A percentile compares a stretch with the other conserved stretches of the same genome.
phyloP scores from a whole-genome alignment of 306 rosid species.

The Potentilla sterilis region DNA sequence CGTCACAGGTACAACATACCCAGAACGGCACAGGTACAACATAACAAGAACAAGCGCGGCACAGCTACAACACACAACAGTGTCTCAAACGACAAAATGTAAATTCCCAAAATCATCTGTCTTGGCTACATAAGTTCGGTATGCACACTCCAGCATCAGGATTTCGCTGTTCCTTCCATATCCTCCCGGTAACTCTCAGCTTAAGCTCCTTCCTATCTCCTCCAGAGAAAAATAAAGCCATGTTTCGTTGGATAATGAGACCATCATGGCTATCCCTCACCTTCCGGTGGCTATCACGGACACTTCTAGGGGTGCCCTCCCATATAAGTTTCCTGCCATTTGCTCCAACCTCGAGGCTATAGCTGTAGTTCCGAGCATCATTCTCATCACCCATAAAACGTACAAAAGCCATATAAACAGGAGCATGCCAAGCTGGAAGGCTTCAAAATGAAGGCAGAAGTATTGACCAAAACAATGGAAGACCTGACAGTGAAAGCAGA shows the following conservation, averaged over 20 bases:
- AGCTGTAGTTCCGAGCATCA: slow-evolving; percentile 87
- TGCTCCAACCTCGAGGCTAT: slow-evolving; percentile 93
- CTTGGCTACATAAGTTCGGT: slow-evolving; percentile 86
- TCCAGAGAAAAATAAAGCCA: slow-evolving; percentile 96
- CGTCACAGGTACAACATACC: slow-evolving; percentile 14
- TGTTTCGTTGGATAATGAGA: slow-evolving; percentile 87
- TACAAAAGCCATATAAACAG: slow-evolving; percentile 97
- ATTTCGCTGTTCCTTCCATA: slow-evolving; percentile 97
- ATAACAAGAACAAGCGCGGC: neutral
- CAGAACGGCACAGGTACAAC: neutral
- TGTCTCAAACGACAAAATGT: slow-evolving; percentile 32
- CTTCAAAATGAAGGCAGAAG: slow-evolving; percentile 98
- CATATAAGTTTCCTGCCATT: slow-evolving; percentile 86
- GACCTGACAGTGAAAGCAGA: slow-evolving; percentile 51
- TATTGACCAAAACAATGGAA: slow-evolving; percentile 97
- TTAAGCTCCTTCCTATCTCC: slow-evolving; percentile 97
- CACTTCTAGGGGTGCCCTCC: slow-evolving; percentile 94
- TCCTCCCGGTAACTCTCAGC: slow-evolving; percentile 93
- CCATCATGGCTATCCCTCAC: slow-evolving; percentile 98
- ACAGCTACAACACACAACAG: slow-evolving; percentile 36
- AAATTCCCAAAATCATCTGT: slow-evolving; percentile 29
- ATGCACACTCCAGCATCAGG: slow-evolving; percentile 86
- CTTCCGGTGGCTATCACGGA: slow-evolving; percentile 89
- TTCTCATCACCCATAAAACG: slow-evolving; percentile 97
- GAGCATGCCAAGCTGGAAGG: slow-evolving; percentile 96